Evolutionary conservation across 1,284 basidiomycete genomes (phyloP), one percentile per base, ranked within the genome.

Genomic region (Apiotrichum brassicae): DNA sequence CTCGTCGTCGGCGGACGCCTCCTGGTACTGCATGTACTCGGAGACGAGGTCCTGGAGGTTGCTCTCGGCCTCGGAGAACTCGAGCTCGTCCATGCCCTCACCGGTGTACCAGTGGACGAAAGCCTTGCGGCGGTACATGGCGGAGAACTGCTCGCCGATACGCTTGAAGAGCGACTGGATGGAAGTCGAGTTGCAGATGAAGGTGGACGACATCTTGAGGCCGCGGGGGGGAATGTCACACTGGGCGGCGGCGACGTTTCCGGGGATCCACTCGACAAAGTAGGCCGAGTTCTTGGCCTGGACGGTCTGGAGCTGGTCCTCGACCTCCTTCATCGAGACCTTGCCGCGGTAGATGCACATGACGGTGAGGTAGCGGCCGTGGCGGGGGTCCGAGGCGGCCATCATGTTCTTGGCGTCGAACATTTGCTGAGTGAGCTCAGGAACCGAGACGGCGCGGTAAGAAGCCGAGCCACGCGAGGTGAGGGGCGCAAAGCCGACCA

Each of bases 51-150:
- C 89, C 73, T 91, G 87, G 86, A 94, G 90, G 81, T 94, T 94
- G 60, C 87, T 90, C 49, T 95, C 90, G 51, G 90, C 90, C 76
- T 95, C 91, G 58, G 90, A 62, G 58, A 82, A 84, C 79, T 91
- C 91, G 85, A 97, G 91, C 82, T 97, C 93, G 76, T 95, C 92
- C 93, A 95, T 95, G 75, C 93, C 92, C 79, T 94, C 91, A 71
- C 92, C 89, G 39, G 90, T 95, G 78, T 95, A 94, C 67, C 89
- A 92, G 70, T 94, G 89, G 51, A 91, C 74, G 78, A 87, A 94
- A 3, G 91, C 90, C 46, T 79, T 77, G 39, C 89, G 81, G 68
- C 85, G 86, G 75, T 82, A 97, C 94, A 97, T 97, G 75, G 89
- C 88, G 54, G 87, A 88, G 83, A 97, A 97, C 76, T 97, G 93